Evolutionary conservation across 1,139 yeast species (phyloP).

Genomic region (Diutina pseudorugosa): DNA sequence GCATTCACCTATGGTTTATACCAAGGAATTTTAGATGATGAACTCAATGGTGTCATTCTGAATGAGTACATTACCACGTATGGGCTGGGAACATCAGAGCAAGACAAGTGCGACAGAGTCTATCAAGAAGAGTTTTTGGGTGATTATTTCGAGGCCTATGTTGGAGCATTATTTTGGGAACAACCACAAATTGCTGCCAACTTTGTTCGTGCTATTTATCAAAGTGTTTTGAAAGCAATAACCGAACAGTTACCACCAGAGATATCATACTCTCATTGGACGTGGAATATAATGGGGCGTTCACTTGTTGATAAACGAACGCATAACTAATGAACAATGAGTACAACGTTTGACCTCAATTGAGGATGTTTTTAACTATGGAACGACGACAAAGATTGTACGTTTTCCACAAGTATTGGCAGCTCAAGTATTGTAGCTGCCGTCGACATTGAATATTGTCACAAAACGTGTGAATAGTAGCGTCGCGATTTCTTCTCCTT

Average conservation of each 20-base stretch:
- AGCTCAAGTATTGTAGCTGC: no score
- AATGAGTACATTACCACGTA: not conserved
- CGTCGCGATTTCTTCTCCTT: no score
- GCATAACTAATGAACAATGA: not conserved
- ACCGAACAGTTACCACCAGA: not conserved
- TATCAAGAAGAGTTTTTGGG: slow-evolving; percentile 31
- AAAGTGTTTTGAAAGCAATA: not conserved
- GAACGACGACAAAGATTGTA: not conserved
- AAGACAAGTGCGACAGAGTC: not conserved
- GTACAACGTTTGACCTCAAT: no score
- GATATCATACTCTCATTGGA: not conserved
- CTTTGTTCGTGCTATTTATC: slow-evolving; percentile 7
- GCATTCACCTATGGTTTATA: slow-evolving; percentile 27
- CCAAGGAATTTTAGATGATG: slow-evolving; percentile 21
- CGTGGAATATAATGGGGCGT: slow-evolving; percentile 1
- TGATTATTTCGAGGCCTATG: slow-evolving; percentile 32
- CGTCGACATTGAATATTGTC: no score
- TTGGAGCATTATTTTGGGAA: slow-evolving; percentile 31
- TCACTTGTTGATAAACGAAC: not conserved
- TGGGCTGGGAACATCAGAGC: not conserved
- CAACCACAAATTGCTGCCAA: slow-evolving; percentile 25
- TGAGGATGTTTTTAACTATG: not conserved
- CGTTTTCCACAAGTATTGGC: no score
- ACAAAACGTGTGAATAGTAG: no score
- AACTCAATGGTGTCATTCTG: slow-evolving; percentile 9